Conservation (phyloP, 2,329 filamentous ascomycete genomes). For the Ceratocystis destructans region DNA sequence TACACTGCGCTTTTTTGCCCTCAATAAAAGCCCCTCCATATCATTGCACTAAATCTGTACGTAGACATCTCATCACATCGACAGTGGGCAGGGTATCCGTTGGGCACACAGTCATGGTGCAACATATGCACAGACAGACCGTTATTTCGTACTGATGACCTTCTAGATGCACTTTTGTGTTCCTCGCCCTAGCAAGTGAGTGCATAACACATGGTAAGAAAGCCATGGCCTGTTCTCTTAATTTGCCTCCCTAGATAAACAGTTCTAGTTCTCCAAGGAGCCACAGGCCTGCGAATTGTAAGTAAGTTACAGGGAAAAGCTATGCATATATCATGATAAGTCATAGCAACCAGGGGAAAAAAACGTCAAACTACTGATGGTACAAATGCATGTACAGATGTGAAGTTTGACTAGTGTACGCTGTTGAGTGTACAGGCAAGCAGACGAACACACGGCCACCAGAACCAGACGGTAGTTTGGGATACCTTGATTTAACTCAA, state of each 20-base stretch:
- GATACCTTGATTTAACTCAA: too few species aligned
- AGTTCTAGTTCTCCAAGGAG: neutral
- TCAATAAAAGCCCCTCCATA: too few species aligned
- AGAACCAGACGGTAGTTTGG: too few species aligned
- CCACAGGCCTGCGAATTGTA: neutral
- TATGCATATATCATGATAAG: neutral
- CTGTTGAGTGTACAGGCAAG: neutral
- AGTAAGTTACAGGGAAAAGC: neutral
- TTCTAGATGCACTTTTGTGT: slow-evolving; percentile 1
- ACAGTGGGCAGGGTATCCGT: too few species aligned
- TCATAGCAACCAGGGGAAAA: neutral
- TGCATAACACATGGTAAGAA: neutral
- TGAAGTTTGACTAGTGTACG: neutral
- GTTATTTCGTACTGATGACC: neutral
- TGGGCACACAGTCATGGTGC: neutral
- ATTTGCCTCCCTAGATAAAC: neutral
- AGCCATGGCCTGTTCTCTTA: neutral
- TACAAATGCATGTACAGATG: neutral
- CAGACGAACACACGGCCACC: too few species aligned
- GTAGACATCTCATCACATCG: too few species aligned
- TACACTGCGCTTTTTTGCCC: too few species aligned
- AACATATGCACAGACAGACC: neutral
- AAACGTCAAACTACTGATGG: neutral
- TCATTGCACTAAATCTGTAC: too few species aligned
- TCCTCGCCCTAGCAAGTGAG: neutral